Conservation (phyloP, 2,329 filamentous ascomycete genomes). For the Coniochaeta sp. region DNA sequence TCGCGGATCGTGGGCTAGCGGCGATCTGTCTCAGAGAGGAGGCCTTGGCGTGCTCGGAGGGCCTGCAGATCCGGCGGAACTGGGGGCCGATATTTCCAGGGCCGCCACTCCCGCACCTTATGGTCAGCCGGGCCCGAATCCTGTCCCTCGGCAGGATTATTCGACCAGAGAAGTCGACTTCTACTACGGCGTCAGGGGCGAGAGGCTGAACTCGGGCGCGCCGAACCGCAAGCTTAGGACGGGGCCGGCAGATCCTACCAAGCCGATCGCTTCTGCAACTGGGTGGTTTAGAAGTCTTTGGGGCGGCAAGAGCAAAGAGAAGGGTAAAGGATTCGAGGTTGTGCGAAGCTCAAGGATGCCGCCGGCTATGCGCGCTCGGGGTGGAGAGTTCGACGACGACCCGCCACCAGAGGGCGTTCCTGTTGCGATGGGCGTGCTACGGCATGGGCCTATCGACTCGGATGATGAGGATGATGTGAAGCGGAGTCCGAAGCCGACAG, state of each 20-base stretch:
- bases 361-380: conserved; percentile 57
- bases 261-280: conserved; percentile 79
- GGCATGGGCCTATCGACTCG: conserved; percentile 56
- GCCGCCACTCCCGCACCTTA: conserved; percentile 37
- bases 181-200: conserved; percentile 88
- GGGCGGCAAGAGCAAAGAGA: conserved; percentile 83
- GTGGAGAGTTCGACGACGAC: conserved; percentile 54
- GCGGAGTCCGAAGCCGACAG: conserved; percentile 18
- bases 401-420: conserved; percentile 60
- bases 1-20: conserved; percentile 27
- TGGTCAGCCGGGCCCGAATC: conserved; percentile 29
- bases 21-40: conserved; percentile 29
- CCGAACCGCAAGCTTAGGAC: conserved; percentile 83
- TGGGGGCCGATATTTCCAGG: conserved; percentile 32
- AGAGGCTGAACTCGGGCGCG: conserved; percentile 73
- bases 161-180: conserved; percentile 93
- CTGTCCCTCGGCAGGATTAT: conserved; percentile 69
- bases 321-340: conserved; percentile 94
- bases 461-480: conserved; percentile 46
- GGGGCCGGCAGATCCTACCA: conserved; percentile 88
- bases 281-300: conserved; percentile 81
- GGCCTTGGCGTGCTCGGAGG: conserved; percentile 21
- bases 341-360: conserved; percentile 85
- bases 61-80: conserved; percentile 29
- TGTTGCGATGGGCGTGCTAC: conserved; percentile 53